Conservation (phyloP, 1,139 yeast genomes). For the Pichia sp. region DNA sequence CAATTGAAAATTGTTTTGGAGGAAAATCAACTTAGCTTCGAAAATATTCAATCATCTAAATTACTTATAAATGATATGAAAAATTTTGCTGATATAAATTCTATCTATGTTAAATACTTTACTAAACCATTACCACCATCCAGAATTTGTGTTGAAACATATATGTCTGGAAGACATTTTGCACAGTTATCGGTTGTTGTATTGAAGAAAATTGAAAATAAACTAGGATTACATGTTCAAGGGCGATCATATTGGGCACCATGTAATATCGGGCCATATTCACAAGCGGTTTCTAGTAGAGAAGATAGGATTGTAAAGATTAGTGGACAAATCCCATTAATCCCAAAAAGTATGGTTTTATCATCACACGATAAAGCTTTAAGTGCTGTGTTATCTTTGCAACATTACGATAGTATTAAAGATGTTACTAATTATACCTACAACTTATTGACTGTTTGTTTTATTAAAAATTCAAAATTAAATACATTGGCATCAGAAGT, state of each 20-base stretch:
- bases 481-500: slow-evolving; percentile 32
- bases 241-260: slow-evolving; percentile 98
- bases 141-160: slow-evolving; percentile 72
- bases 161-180: slow-evolving; percentile 33
- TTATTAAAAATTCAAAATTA: slow-evolving; percentile 35
- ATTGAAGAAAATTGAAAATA: slow-evolving; percentile 29
- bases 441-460: slow-evolving; percentile 49
- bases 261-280: slow-evolving; percentile 94
- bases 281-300: slow-evolving; percentile 62
- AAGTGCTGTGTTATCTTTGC: slow-evolving; percentile 55
- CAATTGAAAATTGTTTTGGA: slow-evolving; percentile 35
- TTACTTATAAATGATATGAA: slow-evolving; percentile 60
- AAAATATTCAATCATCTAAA: slow-evolving; percentile 50
- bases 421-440: slow-evolving; percentile 42
- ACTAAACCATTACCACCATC: slow-evolving; percentile 72
- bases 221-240: slow-evolving; percentile 78
- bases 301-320: slow-evolving; percentile 48
- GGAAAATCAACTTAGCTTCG: slow-evolving; percentile 30
- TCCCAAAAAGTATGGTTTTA: slow-evolving; percentile 64
- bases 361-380: slow-evolving; percentile 22
- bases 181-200: slow-evolving; percentile 58
- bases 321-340: slow-evolving; percentile 90
- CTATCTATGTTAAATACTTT: slow-evolving; percentile 51
- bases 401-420: slow-evolving; percentile 65
- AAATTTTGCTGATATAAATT: slow-evolving; percentile 55